Conservation (phyloP, 306 rosid species). For the Mimosa pudica region DNA sequence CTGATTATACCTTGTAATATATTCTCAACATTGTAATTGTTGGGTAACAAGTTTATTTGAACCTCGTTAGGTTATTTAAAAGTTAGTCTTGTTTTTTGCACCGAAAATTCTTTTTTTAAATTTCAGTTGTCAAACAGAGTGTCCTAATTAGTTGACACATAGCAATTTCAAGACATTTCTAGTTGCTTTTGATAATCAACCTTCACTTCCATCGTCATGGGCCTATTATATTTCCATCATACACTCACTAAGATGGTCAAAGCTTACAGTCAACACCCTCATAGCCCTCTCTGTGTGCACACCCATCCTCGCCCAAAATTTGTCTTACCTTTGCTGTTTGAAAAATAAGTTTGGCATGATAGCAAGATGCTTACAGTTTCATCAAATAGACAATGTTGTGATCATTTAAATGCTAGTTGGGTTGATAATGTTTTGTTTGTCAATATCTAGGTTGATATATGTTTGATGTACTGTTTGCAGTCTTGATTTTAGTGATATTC, state of each 20-base stretch:
- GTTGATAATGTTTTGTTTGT: neutral
- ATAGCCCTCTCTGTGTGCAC: too few species aligned
- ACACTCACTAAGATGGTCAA: neutral
- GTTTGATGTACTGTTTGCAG: neutral
- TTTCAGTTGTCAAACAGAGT: neutral
- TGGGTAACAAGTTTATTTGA: neutral
- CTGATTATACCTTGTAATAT: neutral
- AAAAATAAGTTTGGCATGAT: neutral
- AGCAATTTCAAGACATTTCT: neutral
- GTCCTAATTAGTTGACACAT: neutral
- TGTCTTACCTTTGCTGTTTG: neutral
- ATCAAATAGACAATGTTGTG: neutral
- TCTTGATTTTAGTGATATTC: neutral
- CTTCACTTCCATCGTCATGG: neutral
- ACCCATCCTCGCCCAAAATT: neutral
- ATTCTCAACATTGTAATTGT: neutral
- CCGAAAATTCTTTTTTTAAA: neutral
- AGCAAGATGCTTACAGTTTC: neutral
- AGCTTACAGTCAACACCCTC: neutral
- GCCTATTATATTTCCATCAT: too few species aligned
- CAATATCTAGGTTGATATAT: neutral
- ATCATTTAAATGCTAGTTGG: neutral
- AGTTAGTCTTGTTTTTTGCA: neutral
- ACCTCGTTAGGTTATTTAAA: neutral
- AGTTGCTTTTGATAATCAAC: neutral